Conservation (phyloP, 148 eudicot genomes). For the Pharnaceum exiguum region DNA sequence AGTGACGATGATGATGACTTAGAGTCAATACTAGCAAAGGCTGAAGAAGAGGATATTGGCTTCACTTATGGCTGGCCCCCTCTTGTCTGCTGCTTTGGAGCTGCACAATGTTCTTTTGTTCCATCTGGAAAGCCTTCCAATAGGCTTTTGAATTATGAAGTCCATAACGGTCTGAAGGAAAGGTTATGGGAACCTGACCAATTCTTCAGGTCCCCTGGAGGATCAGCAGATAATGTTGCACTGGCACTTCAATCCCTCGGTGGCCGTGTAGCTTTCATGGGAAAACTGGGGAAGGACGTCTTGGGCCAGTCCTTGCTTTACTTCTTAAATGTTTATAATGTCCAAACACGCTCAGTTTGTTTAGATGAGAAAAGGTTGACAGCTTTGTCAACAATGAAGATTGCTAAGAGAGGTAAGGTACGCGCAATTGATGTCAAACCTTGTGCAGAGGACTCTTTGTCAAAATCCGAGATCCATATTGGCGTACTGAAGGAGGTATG, state of each 20-base stretch:
- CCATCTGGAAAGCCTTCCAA: conserved; percentile 81
- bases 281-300: conserved; percentile 84
- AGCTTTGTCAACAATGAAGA: conserved; percentile 69
- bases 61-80: conserved; percentile 78
- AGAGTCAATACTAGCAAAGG: conserved; percentile 41
- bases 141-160: conserved; percentile 69
- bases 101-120: conserved; percentile 73
- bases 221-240: conserved; percentile 83
- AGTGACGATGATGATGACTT: conserved; percentile 39
- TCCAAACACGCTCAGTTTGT: conserved; percentile 74
- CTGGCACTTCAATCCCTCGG: conserved; percentile 69
- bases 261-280: conserved; percentile 90
- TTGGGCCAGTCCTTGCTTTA: conserved; percentile 68
- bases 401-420: conserved; percentile 69
- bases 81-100: conserved; percentile 89
- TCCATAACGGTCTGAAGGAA: conserved; percentile 61
- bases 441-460: conserved; percentile 89
- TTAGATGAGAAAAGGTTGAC: conserved; percentile 59
- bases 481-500: conserved; percentile 89
- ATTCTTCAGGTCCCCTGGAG: conserved; percentile 81
- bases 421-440: conserved; percentile 52
- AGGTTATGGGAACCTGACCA: conserved; percentile 77
- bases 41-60: conserved; percentile 57
- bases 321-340: conserved; percentile 50
- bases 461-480: conserved; percentile 73